Evolutionary conservation across 2,329 filamentous ascomycete genomes (phyloP).

Genomic region (Fusarium proliferatum): DNA sequence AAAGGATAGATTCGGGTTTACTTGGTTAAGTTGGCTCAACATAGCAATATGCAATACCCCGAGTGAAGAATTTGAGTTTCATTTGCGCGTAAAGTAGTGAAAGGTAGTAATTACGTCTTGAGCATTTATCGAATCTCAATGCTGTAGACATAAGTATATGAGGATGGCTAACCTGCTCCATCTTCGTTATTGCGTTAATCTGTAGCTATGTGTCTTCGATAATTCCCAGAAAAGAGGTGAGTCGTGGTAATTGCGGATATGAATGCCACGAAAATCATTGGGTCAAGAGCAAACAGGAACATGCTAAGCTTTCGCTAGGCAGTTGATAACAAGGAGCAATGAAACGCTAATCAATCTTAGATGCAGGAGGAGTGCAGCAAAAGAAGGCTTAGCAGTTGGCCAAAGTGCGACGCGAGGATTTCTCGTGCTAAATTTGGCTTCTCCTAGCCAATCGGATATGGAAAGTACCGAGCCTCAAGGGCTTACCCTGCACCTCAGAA

Average conservation of each 20-base stretch:
- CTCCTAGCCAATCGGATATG: neutral
- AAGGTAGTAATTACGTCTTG: too few species aligned
- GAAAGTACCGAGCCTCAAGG: too few species aligned
- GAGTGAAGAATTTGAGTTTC: too few species aligned
- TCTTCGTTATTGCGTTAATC: neutral
- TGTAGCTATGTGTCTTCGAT: neutral
- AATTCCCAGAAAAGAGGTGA: neutral
- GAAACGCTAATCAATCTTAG: neutral
- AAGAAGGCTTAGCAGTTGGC: neutral
- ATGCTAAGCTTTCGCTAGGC: neutral
- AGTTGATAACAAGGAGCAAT: neutral
- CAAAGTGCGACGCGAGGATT: neutral
- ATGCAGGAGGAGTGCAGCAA: neutral
- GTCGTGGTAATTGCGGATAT: accelerated
- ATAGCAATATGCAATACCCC: too few species aligned
- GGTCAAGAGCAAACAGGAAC: accelerated
- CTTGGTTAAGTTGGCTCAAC: too few species aligned
- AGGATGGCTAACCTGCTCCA: too few species aligned
- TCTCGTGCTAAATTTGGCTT: neutral
- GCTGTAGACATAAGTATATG: too few species aligned
- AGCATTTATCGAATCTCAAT: too few species aligned
- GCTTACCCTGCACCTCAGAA: neutral
- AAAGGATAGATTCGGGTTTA: too few species aligned
- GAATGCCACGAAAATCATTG: neutral
- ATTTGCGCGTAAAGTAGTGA: too few species aligned